Evolutionary conservation across 2,329 filamentous ascomycete genomes (phyloP).

Genomic region (Paraphaeosphaeria sporulosa): DNA sequence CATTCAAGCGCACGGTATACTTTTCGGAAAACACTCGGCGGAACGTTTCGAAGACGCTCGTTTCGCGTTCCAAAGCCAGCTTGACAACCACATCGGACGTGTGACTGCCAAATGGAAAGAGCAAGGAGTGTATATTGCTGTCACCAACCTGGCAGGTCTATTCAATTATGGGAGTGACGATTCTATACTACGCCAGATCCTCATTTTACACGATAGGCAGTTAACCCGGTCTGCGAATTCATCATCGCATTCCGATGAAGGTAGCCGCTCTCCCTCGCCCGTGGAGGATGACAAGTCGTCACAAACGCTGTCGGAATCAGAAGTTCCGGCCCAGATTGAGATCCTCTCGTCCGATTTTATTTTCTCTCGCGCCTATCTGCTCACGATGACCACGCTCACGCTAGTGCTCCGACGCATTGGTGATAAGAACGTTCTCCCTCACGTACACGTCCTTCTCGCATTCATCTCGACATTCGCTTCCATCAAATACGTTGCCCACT

Average conservation of each 20-base stretch:
- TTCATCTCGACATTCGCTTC: constrained; percentile 61
- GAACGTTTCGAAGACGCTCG: constrained; percentile 58
- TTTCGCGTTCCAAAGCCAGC: constrained; percentile 59
- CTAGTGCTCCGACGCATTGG: constrained; percentile 61
- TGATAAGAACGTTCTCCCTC: constrained; percentile 68
- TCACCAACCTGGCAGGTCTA: constrained; percentile 63
- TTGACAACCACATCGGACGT: constrained; percentile 66
- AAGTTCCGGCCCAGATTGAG: constrained; percentile 27
- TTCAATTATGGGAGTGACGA: constrained; percentile 62
- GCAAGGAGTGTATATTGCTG: constrained; percentile 65
- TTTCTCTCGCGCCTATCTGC: constrained; percentile 45
- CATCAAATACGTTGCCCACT: constrained; percentile 39
- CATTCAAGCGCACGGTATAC: constrained; percentile 69
- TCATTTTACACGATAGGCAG: constrained; percentile 25
- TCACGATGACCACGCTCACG: constrained; percentile 56
- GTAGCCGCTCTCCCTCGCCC: constrained; percentile 27
- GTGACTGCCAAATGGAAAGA: constrained; percentile 63
- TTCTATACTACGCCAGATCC: constrained; percentile 45
- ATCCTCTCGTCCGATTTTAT: constrained; percentile 26
- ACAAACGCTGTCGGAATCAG: constrained; percentile 24
- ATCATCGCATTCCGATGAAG: constrained; percentile 23
- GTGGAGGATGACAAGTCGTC: constrained; percentile 22
- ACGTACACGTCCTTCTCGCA: constrained; percentile 67
- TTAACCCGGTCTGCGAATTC: constrained; percentile 16
- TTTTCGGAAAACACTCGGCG: constrained; percentile 63